A percentile compares a stretch with the other conserved stretches of the same genome.
phyloP scores from a whole-genome alignment of 2,329 filamentous ascomycete genomes.

The Cryphonectria nitschkei region DNA sequence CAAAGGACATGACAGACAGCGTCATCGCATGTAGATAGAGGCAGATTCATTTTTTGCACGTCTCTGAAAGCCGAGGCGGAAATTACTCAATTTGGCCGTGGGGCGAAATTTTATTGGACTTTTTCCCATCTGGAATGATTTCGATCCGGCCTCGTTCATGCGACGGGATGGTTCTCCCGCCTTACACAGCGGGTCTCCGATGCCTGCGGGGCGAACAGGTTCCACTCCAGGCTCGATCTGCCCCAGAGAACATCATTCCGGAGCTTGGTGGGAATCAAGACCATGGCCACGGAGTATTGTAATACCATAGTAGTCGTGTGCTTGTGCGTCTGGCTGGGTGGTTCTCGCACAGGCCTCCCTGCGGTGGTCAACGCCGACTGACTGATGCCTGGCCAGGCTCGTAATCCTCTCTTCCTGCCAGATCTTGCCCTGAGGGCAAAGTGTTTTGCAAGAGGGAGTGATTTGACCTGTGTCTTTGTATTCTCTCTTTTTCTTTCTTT shows the following conservation, averaged over 20 bases:
- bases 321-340: not conserved
- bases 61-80: not conserved
- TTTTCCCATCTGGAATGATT: not conserved
- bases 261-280: not conserved
- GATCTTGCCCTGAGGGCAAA: not conserved
- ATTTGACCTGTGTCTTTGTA: not conserved
- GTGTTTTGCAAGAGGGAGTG: too few species aligned
- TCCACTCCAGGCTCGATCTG: not conserved
- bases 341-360: not conserved
- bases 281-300: not conserved
- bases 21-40: not conserved
- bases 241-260: not conserved
- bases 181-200: not conserved
- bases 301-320: not conserved
- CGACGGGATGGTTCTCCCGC: not conserved
- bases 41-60: not conserved
- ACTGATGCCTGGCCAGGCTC: not conserved
- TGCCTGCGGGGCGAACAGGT: slow-evolving; percentile 1
- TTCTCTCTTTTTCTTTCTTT: not conserved
- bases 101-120: not conserved
- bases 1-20: not conserved
- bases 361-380: not conserved
- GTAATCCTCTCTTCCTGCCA: not conserved
- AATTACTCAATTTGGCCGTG: slow-evolving; percentile 12
- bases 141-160: not conserved